These are phyloP conservation scores for Colletotrichum gloeosporioides DNA, from an alignment of 2,329 filamentous ascomycete genomes.

Conservation along the genomic window DNA sequence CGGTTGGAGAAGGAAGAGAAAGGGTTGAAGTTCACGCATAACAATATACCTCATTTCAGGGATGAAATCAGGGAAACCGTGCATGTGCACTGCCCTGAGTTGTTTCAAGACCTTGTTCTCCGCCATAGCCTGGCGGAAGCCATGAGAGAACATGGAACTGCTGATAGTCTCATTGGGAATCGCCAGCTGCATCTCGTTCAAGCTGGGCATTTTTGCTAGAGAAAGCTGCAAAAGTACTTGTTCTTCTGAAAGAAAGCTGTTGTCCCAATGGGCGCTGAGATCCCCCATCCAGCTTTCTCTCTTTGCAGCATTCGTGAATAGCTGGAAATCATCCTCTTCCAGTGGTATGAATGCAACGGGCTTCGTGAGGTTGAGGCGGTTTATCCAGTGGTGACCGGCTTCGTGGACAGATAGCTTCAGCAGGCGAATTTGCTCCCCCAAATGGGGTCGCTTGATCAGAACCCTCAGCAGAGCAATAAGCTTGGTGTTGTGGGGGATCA, in stretches of 20 bases:
- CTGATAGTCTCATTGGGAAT: too few species aligned
- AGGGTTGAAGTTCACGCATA: background rate
- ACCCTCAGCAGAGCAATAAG: background rate
- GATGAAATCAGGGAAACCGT: background rate
- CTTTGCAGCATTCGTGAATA: background rate
- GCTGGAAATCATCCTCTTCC: background rate
- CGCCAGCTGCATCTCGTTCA: background rate
- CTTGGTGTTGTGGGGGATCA: too few species aligned
- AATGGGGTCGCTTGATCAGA: background rate
- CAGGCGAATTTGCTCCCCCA: background rate
- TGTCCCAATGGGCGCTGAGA: too few species aligned
- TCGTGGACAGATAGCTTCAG: background rate
- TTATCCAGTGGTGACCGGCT: too few species aligned
- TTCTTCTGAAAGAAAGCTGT: too few species aligned
- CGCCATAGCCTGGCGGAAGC: background rate
- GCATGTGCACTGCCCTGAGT: background rate
- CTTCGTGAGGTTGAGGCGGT: too few species aligned
- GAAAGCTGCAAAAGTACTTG: background rate
- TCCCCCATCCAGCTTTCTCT: background rate
- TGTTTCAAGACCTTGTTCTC: background rate
- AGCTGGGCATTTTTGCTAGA: background rate
- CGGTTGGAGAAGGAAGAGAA: background rate
- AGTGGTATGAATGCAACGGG: too few species aligned
- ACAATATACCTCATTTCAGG: rapidly evolving
- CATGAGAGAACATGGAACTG: background rate